Evolutionary conservation across 2,329 filamentous ascomycete genomes (phyloP).

Genomic region (Zymoseptoria crescenta): DNA sequence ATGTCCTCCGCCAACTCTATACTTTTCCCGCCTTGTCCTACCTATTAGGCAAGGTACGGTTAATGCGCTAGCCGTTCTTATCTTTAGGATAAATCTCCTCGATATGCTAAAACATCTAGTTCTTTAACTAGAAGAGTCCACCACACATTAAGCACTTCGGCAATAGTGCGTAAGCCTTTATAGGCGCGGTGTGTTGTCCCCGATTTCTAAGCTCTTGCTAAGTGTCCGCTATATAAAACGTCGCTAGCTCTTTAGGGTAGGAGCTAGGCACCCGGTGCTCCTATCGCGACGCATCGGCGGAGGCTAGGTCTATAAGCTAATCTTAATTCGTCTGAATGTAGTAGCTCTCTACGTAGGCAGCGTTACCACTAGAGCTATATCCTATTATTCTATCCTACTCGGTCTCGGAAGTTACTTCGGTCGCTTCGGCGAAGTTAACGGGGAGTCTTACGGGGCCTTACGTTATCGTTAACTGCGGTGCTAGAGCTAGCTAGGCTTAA

Average conservation of each 20-base stretch:
- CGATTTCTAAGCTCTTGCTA: too few relatives aligned
- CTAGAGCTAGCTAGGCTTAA: too few relatives aligned
- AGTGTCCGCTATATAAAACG: too few relatives aligned
- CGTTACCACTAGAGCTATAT: background rate
- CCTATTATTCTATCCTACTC: background rate
- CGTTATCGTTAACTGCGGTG: background rate
- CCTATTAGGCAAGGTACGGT: background rate
- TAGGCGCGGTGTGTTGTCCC: too few relatives aligned
- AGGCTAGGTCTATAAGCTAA: too few relatives aligned
- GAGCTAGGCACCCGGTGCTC: too few relatives aligned
- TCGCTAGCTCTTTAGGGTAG: too few relatives aligned
- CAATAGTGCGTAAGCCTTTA: too few relatives aligned
- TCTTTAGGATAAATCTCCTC: background rate
- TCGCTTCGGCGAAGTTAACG: background rate
- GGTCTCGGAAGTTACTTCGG: background rate
- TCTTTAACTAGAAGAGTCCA: background rate
- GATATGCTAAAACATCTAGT: background rate
- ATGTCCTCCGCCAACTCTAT: background rate
- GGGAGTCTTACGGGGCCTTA: background rate
- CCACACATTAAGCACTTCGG: background rate
- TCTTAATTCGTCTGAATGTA: too few relatives aligned
- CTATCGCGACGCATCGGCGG: too few relatives aligned
- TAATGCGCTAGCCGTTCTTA: background rate
- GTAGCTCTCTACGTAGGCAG: too few relatives aligned
- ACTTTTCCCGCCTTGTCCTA: background rate